Evolutionary conservation across 345 rosid genomes (phyloP).

Genomic region (Brassica cretica): DNA sequence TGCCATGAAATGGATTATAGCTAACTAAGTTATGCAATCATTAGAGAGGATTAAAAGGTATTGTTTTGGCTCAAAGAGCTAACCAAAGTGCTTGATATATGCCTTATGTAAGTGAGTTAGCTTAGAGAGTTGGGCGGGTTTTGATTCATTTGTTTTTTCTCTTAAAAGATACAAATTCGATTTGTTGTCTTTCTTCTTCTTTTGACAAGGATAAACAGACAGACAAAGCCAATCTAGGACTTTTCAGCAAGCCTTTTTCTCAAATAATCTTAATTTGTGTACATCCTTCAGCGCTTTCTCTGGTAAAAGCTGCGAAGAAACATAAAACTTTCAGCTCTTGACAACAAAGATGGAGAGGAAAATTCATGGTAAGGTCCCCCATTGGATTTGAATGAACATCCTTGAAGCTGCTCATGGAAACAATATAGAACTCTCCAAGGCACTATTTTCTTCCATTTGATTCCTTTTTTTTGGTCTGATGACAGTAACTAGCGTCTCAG

Average conservation of each 20-base stretch:
- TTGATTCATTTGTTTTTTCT: background rate
- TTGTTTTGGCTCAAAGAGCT: conserved; percentile 10
- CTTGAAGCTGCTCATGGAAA: conserved; percentile 91
- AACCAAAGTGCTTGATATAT: background rate
- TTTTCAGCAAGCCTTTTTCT: conserved; percentile 43
- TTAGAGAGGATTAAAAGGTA: background rate
- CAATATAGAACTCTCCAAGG: conserved; percentile 89
- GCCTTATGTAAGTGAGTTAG: conserved; percentile 13
- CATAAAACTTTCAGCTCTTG: background rate
- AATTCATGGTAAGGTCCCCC: conserved; percentile 57
- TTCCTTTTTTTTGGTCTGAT: background rate
- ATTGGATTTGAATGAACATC: conserved; percentile 65
- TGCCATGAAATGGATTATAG: background rate
- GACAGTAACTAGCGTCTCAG: no score
- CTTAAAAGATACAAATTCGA: background rate
- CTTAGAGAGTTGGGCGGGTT: background rate
- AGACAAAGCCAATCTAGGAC: conserved; percentile 33
- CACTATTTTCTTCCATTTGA: conserved; percentile 23
- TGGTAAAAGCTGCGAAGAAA: conserved; percentile 40
- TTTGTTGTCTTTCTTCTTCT: conserved; percentile 16
- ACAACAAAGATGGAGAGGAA: conserved; percentile 69
- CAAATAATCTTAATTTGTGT: conserved; percentile 40
- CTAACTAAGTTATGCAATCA: background rate
- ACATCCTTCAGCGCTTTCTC: conserved; percentile 39
- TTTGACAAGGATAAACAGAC: conserved; percentile 42